A percentile compares a stretch with the other conserved stretches of the same genome.
These are phyloP conservation scores for Sporothrix pallida DNA, from an alignment of 2,329 filamentous ascomycete species.

Conservation along the genomic window DNA sequence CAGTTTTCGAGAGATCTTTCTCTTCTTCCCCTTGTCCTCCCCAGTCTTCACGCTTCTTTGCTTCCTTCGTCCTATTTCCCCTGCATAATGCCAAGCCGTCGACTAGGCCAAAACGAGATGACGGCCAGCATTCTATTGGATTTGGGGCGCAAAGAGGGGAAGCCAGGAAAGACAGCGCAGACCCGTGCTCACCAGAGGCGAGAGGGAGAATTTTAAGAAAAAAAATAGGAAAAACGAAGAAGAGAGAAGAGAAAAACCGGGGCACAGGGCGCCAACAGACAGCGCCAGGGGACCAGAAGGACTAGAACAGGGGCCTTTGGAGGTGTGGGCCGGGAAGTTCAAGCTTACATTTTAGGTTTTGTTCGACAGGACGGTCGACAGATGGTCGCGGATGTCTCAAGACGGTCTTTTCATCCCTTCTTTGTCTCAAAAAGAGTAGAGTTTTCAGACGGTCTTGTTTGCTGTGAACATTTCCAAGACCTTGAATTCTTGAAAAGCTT, in stretches of 20 bases:
- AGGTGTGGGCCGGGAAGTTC: slow-evolving; percentile 22
- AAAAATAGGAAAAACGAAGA: not conserved
- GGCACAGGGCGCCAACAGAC: slow-evolving; percentile 2
- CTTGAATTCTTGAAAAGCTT: no score
- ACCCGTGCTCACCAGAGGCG: not conserved
- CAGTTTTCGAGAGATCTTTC: no score
- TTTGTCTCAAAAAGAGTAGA: not conserved
- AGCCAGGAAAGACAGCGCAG: not conserved
- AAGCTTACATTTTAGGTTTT: slow-evolving; percentile 29
- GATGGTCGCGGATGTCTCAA: no score
- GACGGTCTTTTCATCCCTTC: not conserved
- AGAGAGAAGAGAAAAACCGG: not conserved
- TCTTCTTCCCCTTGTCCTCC: not conserved
- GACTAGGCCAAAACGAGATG: slow-evolving; percentile 6
- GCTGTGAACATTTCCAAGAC: no score
- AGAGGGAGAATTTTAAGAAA: not conserved
- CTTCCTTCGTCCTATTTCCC: slow-evolving; percentile 15
- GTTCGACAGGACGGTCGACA: not conserved
- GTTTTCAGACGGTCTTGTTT: no score
- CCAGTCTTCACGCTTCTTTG: not conserved
- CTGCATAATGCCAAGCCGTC: slow-evolving; percentile 26
- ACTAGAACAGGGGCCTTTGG: not conserved
- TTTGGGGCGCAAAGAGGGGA: not conserved
- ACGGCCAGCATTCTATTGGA: not conserved
- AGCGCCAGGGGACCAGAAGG: not conserved